A percentile compares a stretch with the other conserved stretches of the same genome.
phyloP scores from a whole-genome alignment of 2,329 filamentous ascomycete species.

The Dactylellina cionopaga region DNA sequence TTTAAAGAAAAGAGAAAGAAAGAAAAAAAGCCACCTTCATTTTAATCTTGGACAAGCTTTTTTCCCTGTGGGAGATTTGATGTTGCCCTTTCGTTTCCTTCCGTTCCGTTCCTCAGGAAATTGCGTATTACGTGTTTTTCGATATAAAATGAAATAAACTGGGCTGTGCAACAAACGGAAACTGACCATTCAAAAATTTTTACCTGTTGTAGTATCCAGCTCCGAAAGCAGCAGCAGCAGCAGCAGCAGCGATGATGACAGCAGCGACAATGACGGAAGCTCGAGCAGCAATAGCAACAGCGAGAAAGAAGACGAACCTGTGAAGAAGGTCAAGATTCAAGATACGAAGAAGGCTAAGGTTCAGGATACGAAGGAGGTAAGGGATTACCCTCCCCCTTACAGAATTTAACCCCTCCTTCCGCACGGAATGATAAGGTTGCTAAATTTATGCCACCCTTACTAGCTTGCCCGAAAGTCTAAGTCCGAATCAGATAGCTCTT shows the following conservation, averaged over 20 bases:
- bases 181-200: not conserved
- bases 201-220: constrained; percentile 38
- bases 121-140: constrained; percentile 46
- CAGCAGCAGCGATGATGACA: not conserved
- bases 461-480: constrained; percentile 2
- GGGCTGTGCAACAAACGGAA: constrained; percentile 30
- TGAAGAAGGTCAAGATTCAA: constrained; percentile 24
- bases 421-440: constrained; percentile 1
- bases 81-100: not conserved
- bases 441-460: constrained; percentile 12
- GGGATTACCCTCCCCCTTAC: constrained; percentile 3
- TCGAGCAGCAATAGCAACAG: constrained; percentile 40
- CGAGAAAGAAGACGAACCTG: not conserved
- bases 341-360: constrained; percentile 31
- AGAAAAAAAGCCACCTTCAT: not conserved
- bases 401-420: not conserved
- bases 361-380: constrained; percentile 27
- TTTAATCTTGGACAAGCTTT: too few species aligned
- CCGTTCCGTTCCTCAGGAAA: constrained; percentile 26
- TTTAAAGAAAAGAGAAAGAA: not conserved
- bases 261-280: constrained; percentile 43
- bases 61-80: not conserved
- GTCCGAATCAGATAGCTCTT: constrained; percentile 15
- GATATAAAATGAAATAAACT: too few species aligned
- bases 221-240: constrained; percentile 47